Evolutionary conservation across 1,284 basidiomycete species (phyloP).

Genomic region (Pseudomicrostroma phylloplanum): DNA sequence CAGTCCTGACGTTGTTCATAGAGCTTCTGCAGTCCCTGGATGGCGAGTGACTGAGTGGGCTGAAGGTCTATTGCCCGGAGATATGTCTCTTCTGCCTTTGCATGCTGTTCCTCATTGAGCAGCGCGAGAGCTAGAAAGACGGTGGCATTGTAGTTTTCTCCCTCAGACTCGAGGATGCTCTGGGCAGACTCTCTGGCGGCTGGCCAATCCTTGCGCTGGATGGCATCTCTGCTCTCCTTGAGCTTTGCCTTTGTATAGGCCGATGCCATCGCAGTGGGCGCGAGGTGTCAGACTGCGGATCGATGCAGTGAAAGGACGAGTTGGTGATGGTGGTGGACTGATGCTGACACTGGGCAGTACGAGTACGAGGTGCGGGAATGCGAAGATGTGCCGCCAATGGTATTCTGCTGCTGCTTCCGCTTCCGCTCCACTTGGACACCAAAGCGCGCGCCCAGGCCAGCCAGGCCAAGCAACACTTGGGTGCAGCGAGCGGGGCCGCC

Average conservation of each 20-base stretch:
- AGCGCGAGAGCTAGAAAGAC: slow-evolving; percentile 41
- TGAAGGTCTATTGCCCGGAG: slow-evolving; percentile 46
- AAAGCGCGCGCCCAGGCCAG: too few species aligned
- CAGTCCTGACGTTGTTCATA: slow-evolving; percentile 49
- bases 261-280: neutral
- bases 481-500: too few species aligned
- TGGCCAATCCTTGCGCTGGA: slow-evolving; percentile 33
- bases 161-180: slow-evolving; percentile 34
- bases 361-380: too few species aligned
- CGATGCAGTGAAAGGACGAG: neutral
- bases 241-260: slow-evolving; percentile 38
- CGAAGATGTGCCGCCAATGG: too few species aligned
- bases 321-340: too few species aligned
- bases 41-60: slow-evolving; percentile 47
- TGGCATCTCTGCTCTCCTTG: slow-evolving; percentile 36
- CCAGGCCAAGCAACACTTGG: too few species aligned
- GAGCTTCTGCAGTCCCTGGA: slow-evolving; percentile 52
- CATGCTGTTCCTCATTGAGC: slow-evolving; percentile 28
- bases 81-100: slow-evolving; percentile 42
- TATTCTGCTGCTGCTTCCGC: too few species aligned
- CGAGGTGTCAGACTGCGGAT: neutral
- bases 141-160: slow-evolving; percentile 47
- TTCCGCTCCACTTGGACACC: too few species aligned
- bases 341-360: too few species aligned
- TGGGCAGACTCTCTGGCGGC: slow-evolving; percentile 25